Percentiles rank a stretch among this genome's conserved stretches.
These are phyloP conservation scores for Rehmannia glutinosa DNA, from an alignment of 257 asterid species.

Conservation along the genomic window DNA sequence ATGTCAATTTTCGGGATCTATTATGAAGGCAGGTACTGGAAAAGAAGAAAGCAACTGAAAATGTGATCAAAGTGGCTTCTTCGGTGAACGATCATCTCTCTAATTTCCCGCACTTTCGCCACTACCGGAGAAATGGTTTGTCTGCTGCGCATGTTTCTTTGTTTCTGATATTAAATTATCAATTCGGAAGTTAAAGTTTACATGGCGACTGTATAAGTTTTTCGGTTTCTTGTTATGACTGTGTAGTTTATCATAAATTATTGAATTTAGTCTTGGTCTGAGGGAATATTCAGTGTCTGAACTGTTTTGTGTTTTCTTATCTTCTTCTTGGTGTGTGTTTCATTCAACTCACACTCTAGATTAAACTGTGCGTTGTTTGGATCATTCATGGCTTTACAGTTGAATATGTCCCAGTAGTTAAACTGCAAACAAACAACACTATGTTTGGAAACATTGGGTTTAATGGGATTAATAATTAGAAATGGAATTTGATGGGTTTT, in stretches of 20 bases:
- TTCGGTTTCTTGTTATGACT: background rate
- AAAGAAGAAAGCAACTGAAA: slow-evolving; percentile 56
- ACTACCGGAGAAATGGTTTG: slow-evolving; percentile 49
- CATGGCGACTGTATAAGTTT: background rate
- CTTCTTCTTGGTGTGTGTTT: background rate
- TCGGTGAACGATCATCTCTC: slow-evolving; percentile 53
- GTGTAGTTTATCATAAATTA: background rate
- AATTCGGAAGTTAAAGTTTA: background rate
- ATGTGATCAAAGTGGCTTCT: slow-evolving; percentile 45
- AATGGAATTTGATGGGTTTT: background rate
- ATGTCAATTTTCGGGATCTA: background rate
- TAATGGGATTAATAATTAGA: background rate
- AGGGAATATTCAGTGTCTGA: background rate
- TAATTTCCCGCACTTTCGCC: slow-evolving; percentile 50
- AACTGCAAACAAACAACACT: no score
- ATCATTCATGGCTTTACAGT: no score
- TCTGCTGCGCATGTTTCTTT: background rate
- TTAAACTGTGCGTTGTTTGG: no score
- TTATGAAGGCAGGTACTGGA: slow-evolving; percentile 51
- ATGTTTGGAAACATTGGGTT: background rate
- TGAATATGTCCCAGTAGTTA: no score
- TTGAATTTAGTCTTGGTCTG: background rate
- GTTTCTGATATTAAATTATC: background rate
- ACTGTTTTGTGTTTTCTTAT: background rate
- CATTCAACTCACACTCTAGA: background rate